Base-by-base conservation (phyloP, 2,329 filamentous ascomycete species). In the Penicillium hesseltinei region DNA sequence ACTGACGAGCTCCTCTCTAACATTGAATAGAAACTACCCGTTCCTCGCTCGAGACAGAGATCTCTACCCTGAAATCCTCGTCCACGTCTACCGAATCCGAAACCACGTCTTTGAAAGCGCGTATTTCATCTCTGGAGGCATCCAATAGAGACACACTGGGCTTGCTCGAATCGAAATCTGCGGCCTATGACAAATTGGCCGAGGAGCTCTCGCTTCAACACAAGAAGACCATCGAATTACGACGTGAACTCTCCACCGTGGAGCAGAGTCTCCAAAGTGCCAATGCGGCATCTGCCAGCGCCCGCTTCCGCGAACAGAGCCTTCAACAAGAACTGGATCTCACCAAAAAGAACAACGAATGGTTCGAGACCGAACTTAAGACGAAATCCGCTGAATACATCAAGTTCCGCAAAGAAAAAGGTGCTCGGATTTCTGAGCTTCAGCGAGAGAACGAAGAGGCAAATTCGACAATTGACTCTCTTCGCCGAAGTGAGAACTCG, bases 341-440 rank as follows among this genome's bases (percentile, higher is more conserved):
- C 55, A 86, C 93, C 19, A 92, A 91, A 72, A 89, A 89, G 69
- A 96, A 92, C 77, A 90, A 91, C 63, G 93, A 97, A 67, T 99
- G 92, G 90, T 88, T 94, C 55, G 91, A 97, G 70, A 87, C 83
- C 42, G 94, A 99, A 74, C 83, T 97, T 23, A 93, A 96, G 78
- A 92, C 90, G 0, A 96, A 96, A 77, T 88, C 85, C 60, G 85
- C 88, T 9, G 94, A 99, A 71, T 87, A 91, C 47, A 84, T 93
- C 64, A 96, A 92, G 70, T 93, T 90, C 75, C 87, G 94, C 62
- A 97, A 96, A 71, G 94, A 99, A 72, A 97, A 97, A 81, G 90
- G 90, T 61, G 88, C 91, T 1, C 89, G 90, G 39, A 91, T 97
- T 66, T 85, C 92, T 9, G 90, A 95, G 68, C 84, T 99, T 29